phyloP scores from a whole-genome alignment of 2,329 filamentous ascomycete genomes.

The Cladorrhinum sp. region DNA sequence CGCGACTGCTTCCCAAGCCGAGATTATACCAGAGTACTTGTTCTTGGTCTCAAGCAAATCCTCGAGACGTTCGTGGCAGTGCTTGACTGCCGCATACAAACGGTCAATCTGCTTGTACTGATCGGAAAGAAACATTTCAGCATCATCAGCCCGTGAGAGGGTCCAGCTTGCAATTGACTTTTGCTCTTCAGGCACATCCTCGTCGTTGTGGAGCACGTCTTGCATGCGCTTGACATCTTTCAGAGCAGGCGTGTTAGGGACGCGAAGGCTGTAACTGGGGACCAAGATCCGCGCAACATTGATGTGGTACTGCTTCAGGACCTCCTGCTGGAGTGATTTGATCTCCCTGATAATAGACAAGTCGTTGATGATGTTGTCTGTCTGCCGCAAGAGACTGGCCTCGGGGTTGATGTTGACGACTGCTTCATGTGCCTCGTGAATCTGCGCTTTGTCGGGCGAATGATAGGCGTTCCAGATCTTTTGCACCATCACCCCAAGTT shows the following conservation, averaged over 20 bases:
- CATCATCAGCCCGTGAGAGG: constrained; percentile 9
- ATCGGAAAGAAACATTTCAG: constrained; percentile 8
- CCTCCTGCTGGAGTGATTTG: constrained; percentile 34
- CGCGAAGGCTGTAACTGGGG: constrained; percentile 1
- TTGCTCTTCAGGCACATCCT: not conserved
- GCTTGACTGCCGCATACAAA: constrained; percentile 9
- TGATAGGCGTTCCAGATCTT: constrained; percentile 10
- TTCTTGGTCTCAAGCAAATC: constrained; percentile 42
- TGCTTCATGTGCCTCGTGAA: constrained; percentile 9
- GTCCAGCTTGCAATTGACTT: constrained; percentile 10
- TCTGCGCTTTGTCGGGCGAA: constrained; percentile 13
- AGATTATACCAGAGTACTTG: constrained; percentile 42
- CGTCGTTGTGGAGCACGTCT: constrained; percentile 4
- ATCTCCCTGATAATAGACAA: constrained; percentile 44
- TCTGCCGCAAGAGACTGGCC: constrained; percentile 39
- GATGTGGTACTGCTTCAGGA: constrained; percentile 31
- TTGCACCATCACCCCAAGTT: constrained; percentile 7
- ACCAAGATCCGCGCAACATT: constrained; percentile 14
- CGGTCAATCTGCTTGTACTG: constrained; percentile 13
- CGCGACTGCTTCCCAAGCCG: constrained; percentile 39
- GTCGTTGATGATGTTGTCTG: constrained; percentile 46
- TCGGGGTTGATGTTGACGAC: constrained; percentile 15
- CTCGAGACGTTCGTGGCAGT: constrained; percentile 31
- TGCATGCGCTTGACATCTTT: constrained; percentile 12
- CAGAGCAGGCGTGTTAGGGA: constrained; percentile 7